A percentile compares a stretch with the other conserved stretches of the same genome.
Conservation (phyloP, 2,329 filamentous ascomycete genomes). For the Penicillium sp. region DNA sequence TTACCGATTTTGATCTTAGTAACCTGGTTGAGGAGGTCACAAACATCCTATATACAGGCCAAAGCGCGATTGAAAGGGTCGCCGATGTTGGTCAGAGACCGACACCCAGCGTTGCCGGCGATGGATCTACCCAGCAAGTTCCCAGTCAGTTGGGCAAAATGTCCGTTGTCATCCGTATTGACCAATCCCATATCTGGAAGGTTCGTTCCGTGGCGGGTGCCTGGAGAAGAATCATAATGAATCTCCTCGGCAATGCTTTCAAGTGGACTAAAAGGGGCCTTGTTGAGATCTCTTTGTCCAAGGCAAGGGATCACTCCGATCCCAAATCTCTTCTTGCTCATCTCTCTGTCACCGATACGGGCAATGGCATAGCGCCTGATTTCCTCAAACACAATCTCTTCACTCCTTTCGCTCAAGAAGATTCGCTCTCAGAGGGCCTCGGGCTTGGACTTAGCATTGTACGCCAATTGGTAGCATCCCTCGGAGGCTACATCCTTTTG, state of each 20-base stretch:
- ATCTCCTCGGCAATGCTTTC: conserved; percentile 38
- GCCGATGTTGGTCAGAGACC: conserved; percentile 11
- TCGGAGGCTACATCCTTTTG: conserved; percentile 57
- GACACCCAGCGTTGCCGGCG: conserved; percentile 39
- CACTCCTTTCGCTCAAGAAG: conserved; percentile 61
- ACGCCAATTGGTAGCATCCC: conserved; percentile 53
- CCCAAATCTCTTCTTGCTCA: conserved; percentile 22
- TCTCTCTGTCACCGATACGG: conserved; percentile 59
- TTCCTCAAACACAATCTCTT: conserved; percentile 53
- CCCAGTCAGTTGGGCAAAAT: conserved; percentile 5
- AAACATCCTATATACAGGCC: conserved; percentile 30
- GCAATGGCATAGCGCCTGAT: conserved; percentile 60
- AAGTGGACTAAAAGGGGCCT: conserved; percentile 38
- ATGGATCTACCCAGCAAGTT: conserved; percentile 19
- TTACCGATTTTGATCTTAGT: conserved; percentile 35
- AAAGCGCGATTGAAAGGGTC: conserved; percentile 18
- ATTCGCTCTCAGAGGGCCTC: conserved; percentile 56
- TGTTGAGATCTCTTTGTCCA: conserved; percentile 32
- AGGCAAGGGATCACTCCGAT: conserved; percentile 8
- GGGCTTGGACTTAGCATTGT: conserved; percentile 64
- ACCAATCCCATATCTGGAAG: conserved; percentile 30
- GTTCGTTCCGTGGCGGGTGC: conserved; percentile 31
- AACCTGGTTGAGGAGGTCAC: conserved; percentile 34
- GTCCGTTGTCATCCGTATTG: conserved; percentile 32
- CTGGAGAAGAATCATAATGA: conserved; percentile 41